These are phyloP conservation scores for Pseudonectria buxi DNA, from an alignment of 2,329 filamentous ascomycete species.

Conservation along the genomic window DNA sequence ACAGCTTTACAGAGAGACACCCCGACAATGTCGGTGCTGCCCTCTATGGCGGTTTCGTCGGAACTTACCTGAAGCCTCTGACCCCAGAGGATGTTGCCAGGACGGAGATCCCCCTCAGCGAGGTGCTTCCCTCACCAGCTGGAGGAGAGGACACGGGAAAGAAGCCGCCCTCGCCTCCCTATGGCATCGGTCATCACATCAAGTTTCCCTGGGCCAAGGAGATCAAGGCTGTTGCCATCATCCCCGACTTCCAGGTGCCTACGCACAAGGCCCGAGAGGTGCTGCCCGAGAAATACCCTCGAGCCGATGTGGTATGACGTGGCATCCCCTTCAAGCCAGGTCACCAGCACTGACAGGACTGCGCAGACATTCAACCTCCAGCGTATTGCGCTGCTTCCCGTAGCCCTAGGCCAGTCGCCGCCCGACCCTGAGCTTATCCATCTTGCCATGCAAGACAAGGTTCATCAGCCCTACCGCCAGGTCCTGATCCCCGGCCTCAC, in stretches of 20 bases:
- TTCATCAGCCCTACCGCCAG: conserved; percentile 94
- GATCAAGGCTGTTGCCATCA: conserved; percentile 95
- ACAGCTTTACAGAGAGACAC: conserved; percentile 57
- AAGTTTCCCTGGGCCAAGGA: conserved; percentile 90
- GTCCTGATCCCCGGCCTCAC: conserved; percentile 85
- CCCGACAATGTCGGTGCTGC: conserved; percentile 94
- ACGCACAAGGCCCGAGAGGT: conserved; percentile 86
- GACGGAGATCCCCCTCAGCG: conserved; percentile 87
- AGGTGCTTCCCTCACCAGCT: conserved; percentile 84
- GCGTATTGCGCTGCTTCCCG: conserved; percentile 82
- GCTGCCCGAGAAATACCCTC: conserved; percentile 70
- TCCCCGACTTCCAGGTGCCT: conserved; percentile 92
- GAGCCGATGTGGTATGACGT: conserved; percentile 69
- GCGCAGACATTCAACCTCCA: conserved; percentile 83
- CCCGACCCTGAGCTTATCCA: conserved; percentile 92
- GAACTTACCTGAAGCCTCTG: conserved; percentile 90
- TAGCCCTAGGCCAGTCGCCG: conserved; percentile 81
- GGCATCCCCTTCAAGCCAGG: neutral
- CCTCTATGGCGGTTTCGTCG: conserved; percentile 92
- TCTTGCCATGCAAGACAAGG: conserved; percentile 96
- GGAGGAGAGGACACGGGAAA: conserved; percentile 87
- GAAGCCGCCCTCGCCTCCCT: conserved; percentile 78
- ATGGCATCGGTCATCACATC: conserved; percentile 92
- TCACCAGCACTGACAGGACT: conserved; percentile 9
- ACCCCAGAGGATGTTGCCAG: conserved; percentile 82